Base-by-base conservation (phyloP, 2,329 filamentous ascomycete species). In the Trichoderma hamatum region DNA sequence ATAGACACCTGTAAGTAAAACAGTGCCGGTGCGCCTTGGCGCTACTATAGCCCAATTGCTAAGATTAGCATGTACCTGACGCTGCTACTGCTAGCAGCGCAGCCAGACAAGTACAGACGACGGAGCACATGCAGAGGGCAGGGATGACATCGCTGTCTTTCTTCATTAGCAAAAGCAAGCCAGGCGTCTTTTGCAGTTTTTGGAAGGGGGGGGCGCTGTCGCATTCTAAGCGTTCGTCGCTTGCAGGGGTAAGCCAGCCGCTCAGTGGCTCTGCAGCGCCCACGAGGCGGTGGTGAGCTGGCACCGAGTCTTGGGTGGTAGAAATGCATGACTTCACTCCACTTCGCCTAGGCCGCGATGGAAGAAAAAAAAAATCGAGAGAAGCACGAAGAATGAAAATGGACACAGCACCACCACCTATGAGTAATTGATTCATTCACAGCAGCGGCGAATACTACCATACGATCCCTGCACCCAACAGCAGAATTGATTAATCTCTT, bases 201-300 rank as follows among this genome's bases (percentile, higher is more conserved):
- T 30, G 52, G 52, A 32, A 34, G 52, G 19, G 59, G 59, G 39
- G 39, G 39, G 39, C 39, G 39, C 36, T 64, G 49, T 64, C 49
- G 54, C 49, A 55, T 55, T 34, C 61, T 30, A 49, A 66, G 63
- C 62, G 62, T 66, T 66, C 63, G 28, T 66, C 28, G 52, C 52
- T 66, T 66, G 63, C 52, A 51, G 39, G 64, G 54, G 39, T 67
- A 21, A 16, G 64, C 39, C 54, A 36, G 54, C 64, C 64, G 64
- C 54, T 67, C 54, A 67, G 36, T 67, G 64, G 64, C 64, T 67
- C 64, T 67, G 54, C 64, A 67, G 21, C 64, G 36, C 46, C 54
- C 64, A 67, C 56, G 67, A 64, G 60, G 67, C 67, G 67, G 67
- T 69, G 67, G 67, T 69, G 67, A 64, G 67, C 67, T 69, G 67